Evolutionary conservation across 225 moss, liverwort and hornwort species (phyloP), one percentile per base, ranked within the genome.

Genomic region (Takakia lepidozioides): DNA sequence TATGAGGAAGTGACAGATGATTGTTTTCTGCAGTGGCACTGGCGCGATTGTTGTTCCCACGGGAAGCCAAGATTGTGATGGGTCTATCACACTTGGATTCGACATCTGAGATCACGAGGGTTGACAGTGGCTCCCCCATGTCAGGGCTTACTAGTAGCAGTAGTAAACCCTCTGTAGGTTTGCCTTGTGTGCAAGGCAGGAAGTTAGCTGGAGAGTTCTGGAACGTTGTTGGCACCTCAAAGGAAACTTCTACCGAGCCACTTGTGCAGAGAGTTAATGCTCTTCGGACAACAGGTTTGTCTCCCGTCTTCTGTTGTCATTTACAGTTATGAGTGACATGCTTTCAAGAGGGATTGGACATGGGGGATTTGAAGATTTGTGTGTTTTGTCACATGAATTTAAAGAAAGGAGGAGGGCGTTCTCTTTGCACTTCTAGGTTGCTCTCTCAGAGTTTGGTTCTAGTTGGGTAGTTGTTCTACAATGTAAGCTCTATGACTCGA

Each of bases 21-120:
- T 52, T 3, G 8, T 38, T 48, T 20, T 44, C 56, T 57, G 68
- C 90, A 91, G 87, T 92, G 51, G 57, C 87, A 29, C 67, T 93
- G 65, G 88, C 81, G 29, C 68, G 61, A 55, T 61, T 88, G 49
- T 46, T 93, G 18, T 93, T 70, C 40, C 93, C 93, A 42, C 69
- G 69, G 57, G 85, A 81, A 54, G 39, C 75, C 27, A 67, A 62
- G 16, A 66, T 88, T 49, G 69, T 83, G 7, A 67, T 83, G 75
- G 69, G 74, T 52, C 51, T 92, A 36, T 56, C 82, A 21, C 85
- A 85, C 42, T 43, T 85, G 19, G 83, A 81, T 59, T 44, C 68
- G 1, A 71, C 62, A 14, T 29, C 65, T 42, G 49, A 80, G 44
- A 65, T 55, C n/a, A 54, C 81, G 23, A 81, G 69, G 45, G 57